A percentile compares a stretch with the other conserved stretches of the same genome.
phyloP scores from a whole-genome alignment of 305 asterid species.

The Euphrasia arctica region DNA sequence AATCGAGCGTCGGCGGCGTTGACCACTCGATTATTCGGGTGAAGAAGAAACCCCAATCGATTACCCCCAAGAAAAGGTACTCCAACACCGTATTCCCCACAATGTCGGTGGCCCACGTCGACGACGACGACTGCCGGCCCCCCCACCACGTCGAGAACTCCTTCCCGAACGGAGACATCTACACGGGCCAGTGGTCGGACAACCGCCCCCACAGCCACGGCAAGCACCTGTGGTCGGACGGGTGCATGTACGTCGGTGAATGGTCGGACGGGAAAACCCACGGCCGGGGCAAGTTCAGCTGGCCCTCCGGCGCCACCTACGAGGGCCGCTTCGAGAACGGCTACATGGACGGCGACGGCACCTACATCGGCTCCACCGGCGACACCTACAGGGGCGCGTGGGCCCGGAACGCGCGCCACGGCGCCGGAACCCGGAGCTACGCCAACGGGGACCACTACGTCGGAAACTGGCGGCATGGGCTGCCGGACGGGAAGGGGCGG shows the following conservation, averaged over 20 bases:
- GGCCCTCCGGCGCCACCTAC: conserved; percentile 95
- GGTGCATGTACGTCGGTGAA: conserved; percentile 87
- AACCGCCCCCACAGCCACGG: conserved; percentile 73
- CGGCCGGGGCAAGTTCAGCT: conserved; percentile 81
- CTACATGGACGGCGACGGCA: conserved; percentile 86
- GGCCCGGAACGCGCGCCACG: conserved; percentile 66
- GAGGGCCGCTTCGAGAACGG: conserved; percentile 88
- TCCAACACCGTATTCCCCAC: conserved; percentile 30
- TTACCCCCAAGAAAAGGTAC: background rate
- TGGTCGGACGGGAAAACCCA: conserved; percentile 62
- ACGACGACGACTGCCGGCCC: conserved; percentile 45
- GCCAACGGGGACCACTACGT: conserved; percentile 75
- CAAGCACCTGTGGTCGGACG: conserved; percentile 79
- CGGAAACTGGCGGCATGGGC: conserved; percentile 69
- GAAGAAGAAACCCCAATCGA: background rate
- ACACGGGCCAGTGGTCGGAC: conserved; percentile 78
- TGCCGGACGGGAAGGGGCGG: conserved; percentile 74
- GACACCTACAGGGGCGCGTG: conserved; percentile 72
- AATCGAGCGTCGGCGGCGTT: background rate
- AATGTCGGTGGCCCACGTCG: conserved; percentile 96
- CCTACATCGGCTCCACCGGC: conserved; percentile 58
- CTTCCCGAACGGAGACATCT: conserved; percentile 66
- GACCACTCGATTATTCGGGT: background rate
- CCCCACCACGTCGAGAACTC: conserved; percentile 43
- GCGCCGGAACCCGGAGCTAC: conserved; percentile 56